Evolutionary conservation across 495 filamentous ascomycete genomes (phyloP).

Genomic region (Hyaloscypha hepaticicola): DNA sequence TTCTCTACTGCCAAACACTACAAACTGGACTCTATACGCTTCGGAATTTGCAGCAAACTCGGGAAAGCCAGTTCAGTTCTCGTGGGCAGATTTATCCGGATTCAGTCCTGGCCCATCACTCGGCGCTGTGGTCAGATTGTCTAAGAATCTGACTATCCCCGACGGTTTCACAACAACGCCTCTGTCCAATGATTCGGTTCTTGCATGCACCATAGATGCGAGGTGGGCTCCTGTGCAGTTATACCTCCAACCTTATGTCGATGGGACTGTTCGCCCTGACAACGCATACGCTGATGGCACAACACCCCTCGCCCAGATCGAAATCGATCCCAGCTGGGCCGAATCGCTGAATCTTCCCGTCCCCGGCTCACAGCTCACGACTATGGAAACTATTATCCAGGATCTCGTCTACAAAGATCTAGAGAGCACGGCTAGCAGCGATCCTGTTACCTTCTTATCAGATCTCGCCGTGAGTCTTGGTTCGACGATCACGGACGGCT

Average conservation of each 20-base stretch:
- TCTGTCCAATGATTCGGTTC: neutral
- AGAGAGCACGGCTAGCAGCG: neutral
- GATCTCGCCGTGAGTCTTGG: neutral
- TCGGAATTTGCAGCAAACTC: neutral
- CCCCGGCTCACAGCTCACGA: neutral
- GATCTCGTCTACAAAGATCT: neutral
- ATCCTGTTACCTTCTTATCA: neutral
- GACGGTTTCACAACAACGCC: neutral
- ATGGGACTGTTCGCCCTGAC: neutral
- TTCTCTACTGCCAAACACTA: neutral
- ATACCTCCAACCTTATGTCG: neutral
- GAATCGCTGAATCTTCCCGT: neutral
- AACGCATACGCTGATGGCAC: neutral
- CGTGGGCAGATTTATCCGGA: neutral
- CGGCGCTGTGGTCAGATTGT: neutral
- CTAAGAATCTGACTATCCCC: neutral
- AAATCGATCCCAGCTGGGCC: conserved; percentile 8
- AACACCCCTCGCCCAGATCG: neutral
- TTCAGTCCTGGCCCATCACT: neutral
- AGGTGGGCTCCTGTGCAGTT: conserved; percentile 1
- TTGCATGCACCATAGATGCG: conserved; percentile 1
- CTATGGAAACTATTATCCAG: conserved; percentile 2
- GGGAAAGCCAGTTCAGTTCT: neutral
- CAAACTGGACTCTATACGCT: neutral
- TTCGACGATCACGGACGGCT: neutral